Conservation (phyloP, 495 filamentous ascomycete species). For the Niebla homalea region DNA sequence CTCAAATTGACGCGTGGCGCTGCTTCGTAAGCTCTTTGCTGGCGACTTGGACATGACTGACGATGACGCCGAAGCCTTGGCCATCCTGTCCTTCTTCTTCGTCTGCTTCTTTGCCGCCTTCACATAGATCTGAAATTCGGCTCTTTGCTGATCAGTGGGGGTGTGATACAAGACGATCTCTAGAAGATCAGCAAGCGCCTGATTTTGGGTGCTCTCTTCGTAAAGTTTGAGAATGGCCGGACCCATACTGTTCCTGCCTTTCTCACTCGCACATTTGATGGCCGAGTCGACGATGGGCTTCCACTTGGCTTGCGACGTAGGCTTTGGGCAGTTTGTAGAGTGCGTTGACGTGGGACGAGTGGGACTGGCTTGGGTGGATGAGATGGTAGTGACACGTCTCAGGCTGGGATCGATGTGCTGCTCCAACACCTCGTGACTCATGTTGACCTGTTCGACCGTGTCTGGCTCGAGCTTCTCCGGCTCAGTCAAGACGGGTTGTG, state of each 20-base stretch:
- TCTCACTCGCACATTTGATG: slow-evolving; percentile 23
- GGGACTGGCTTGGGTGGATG: background rate
- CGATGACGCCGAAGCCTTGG: slow-evolving; percentile 5
- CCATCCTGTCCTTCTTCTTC: slow-evolving; percentile 3
- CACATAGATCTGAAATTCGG: slow-evolving; percentile 27
- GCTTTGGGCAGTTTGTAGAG: no score
- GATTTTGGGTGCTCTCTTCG: slow-evolving; percentile 26
- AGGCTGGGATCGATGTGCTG: background rate
- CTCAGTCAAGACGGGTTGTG: background rate
- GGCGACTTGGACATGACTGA: slow-evolving; percentile 10
- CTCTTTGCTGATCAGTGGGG: slow-evolving; percentile 25
- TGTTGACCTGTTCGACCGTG: slow-evolving; percentile 9
- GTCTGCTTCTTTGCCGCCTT: slow-evolving; percentile 23
- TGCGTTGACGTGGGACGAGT: background rate
- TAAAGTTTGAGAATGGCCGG: slow-evolving; percentile 28
- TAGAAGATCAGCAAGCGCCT: slow-evolving; percentile 24
- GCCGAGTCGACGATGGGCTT: slow-evolving; percentile 28
- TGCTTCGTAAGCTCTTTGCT: slow-evolving; percentile 28
- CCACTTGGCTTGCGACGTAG: background rate
- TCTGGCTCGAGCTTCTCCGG: slow-evolving; percentile 22
- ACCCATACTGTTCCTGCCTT: slow-evolving; percentile 26
- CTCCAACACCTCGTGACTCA: no score
- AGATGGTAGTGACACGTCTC: background rate
- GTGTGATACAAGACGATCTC: slow-evolving; percentile 29
- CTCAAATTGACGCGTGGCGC: slow-evolving; percentile 19